A percentile compares a stretch with the other conserved stretches of the same genome.
These are phyloP conservation scores for Canavalia ensiformis DNA, from an alignment of 306 rosid species.

Conservation along the genomic window DNA sequence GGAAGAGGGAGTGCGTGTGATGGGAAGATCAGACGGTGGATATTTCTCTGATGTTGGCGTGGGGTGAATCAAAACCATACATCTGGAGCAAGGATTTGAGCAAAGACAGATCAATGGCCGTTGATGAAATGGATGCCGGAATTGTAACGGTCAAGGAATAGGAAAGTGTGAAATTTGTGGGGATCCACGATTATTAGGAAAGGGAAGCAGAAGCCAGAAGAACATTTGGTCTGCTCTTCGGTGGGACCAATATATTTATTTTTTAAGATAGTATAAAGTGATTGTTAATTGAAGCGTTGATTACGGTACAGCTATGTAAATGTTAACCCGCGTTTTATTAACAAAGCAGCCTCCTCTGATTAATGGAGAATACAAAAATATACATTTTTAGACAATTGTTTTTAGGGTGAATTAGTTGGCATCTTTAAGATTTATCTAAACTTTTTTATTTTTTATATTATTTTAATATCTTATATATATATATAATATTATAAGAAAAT, in stretches of 20 bases:
- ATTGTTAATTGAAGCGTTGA: constrained; percentile 24
- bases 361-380: too few relatives aligned
- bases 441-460: too few relatives aligned
- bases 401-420: too few relatives aligned
- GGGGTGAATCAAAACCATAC: background rate
- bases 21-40: constrained; percentile 37
- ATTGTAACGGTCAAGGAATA: constrained; percentile 51
- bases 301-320: constrained; percentile 7
- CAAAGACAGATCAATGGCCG: background rate
- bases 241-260: background rate
- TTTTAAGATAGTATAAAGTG: background rate
- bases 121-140: constrained; percentile 7
- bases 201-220: background rate
- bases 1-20: background rate
- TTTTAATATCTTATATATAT: too few relatives aligned
- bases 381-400: too few relatives aligned
- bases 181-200: constrained; percentile 34
- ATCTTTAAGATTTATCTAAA: too few relatives aligned
- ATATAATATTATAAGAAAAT: too few relatives aligned
- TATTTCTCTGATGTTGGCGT: background rate
- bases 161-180: constrained; percentile 33
- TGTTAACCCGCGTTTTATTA: background rate
- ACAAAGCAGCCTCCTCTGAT: too few relatives aligned
- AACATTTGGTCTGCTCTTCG: background rate
- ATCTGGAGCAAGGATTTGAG: background rate